Base-by-base conservation (phyloP, 352 stramenopile genomes). In the Globisporangium nodosum region DNA sequence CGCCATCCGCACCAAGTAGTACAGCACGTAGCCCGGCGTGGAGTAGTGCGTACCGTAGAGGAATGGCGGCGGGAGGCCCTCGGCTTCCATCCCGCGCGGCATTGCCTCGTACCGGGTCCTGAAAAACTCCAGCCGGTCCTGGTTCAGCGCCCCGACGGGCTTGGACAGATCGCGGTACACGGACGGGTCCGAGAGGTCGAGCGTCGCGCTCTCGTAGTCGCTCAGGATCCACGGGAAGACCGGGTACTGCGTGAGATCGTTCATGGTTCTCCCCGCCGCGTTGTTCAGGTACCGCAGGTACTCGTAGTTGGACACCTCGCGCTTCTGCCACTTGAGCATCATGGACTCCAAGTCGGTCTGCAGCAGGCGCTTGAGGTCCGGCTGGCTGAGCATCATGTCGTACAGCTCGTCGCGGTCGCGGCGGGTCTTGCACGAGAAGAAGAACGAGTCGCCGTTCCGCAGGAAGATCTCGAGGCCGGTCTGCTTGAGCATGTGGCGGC, bases 171-270 rank as follows among this genome's bases (percentile, higher is more conserved):
- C 94, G 5, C 97, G 88, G 67, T 97, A 99, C 5, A 87, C 90
- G 0, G 68, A 63, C 21, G 81, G 62, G 69, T 97, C 67, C 0
- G 61, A 81, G 40, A 98, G 69, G 64, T 98, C 86, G 7, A 98
- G 76, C 15, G 71, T 86, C 8, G 62, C 20, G 43, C 72, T 91
- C 20, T 71, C 59, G 67, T 98, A 99, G 68, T 98, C 88, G 30
- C 59, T 71, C 33, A 99, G 52, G 9, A 99, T 78, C 97, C 97
- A 99, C 27, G 97, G 97, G 73, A 99, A 98, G n/a, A 99, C 93
- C 0, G 96, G 96, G 71, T 99, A 99, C 60, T 98, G 94, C 16
- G 84, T 96, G 16, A 97, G 60, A 52, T 97, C 90, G 52, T 97
- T 96, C 56, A 85, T 79, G 31, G 82, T 94, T 40, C 90, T 75